Conservation (phyloP, 495 filamentous ascomycete genomes). For the Penicillium lagena region DNA sequence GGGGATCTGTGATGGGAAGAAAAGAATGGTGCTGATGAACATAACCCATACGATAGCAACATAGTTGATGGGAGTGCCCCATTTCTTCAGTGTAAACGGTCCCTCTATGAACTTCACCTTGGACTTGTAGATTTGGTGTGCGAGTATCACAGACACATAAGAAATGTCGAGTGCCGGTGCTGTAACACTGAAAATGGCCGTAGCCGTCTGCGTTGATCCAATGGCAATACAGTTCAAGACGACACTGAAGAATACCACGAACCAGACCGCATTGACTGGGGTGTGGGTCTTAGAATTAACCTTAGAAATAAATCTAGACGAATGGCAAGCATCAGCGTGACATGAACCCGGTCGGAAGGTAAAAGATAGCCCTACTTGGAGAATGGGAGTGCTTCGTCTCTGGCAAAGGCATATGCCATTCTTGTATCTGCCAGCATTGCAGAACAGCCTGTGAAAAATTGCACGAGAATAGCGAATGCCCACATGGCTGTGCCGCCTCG, state of each 20-base stretch:
- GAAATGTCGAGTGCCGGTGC: slow-evolving; percentile 64
- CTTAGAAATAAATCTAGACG: slow-evolving; percentile 45
- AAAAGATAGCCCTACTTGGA: slow-evolving; percentile 38
- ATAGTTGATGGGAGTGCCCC: slow-evolving; percentile 52
- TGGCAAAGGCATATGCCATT: slow-evolving; percentile 68
- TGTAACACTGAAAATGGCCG: slow-evolving; percentile 66
- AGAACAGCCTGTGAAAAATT: slow-evolving; percentile 66
- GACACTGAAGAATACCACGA: slow-evolving; percentile 58
- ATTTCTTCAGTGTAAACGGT: slow-evolving; percentile 57
- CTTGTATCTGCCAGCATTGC: slow-evolving; percentile 66
- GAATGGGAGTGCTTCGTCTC: slow-evolving; percentile 64
- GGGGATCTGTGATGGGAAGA: slow-evolving; percentile 57
- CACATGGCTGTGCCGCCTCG: slow-evolving; percentile 60
- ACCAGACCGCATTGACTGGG: slow-evolving; percentile 66
- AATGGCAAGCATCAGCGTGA: neutral
- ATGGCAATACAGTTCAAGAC: slow-evolving; percentile 62
- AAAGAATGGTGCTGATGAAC: slow-evolving; percentile 62
- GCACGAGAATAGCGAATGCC: slow-evolving; percentile 62
- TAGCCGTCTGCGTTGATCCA: slow-evolving; percentile 58
- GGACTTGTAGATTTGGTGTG: slow-evolving; percentile 52
- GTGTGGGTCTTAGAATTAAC: slow-evolving; percentile 54
- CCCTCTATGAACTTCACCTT: slow-evolving; percentile 56
- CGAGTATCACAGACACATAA: slow-evolving; percentile 63
- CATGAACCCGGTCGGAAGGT: neutral
- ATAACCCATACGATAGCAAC: slow-evolving; percentile 58